A percentile compares a stretch with the other conserved stretches of the same genome.
These are phyloP conservation scores for Chrysoporthe austroafricana DNA, from an alignment of 2,329 filamentous ascomycete genomes.

Conservation along the genomic window DNA sequence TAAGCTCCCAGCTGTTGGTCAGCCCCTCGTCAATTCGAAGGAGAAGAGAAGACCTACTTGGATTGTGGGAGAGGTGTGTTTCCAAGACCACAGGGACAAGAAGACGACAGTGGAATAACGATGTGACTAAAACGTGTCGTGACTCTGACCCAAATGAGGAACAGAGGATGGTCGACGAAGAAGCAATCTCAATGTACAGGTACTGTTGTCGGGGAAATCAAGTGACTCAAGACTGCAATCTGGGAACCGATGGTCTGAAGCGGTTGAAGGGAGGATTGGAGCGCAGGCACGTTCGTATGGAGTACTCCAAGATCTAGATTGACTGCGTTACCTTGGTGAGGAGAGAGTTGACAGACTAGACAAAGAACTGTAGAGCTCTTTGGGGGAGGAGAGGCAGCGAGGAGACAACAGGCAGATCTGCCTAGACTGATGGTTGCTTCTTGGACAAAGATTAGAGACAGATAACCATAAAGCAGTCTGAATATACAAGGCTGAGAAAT, in stretches of 20 bases:
- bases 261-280: too few relatives aligned
- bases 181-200: too few relatives aligned
- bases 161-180: background rate
- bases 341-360: too few relatives aligned
- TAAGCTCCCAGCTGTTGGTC: constrained; percentile 2
- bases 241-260: too few relatives aligned
- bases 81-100: background rate
- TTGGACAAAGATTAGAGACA: background rate
- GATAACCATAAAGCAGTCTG: background rate
- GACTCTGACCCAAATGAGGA: background rate
- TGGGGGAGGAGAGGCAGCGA: background rate
- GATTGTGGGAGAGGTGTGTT: background rate
- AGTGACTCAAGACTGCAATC: too few relatives aligned
- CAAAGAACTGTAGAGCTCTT: too few relatives aligned
- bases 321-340: too few relatives aligned
- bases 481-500: background rate
- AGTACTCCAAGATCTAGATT: too few relatives aligned
- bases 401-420: background rate
- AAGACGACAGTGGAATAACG: background rate
- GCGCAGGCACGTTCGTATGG: too few relatives aligned
- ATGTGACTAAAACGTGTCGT: background rate
- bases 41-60: background rate
- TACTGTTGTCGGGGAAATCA: too few relatives aligned
- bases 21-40: background rate
- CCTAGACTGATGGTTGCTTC: background rate